These are phyloP conservation scores for Sporothrix pseudoabietina DNA, from an alignment of 2,329 filamentous ascomycete genomes.

Conservation along the genomic window DNA sequence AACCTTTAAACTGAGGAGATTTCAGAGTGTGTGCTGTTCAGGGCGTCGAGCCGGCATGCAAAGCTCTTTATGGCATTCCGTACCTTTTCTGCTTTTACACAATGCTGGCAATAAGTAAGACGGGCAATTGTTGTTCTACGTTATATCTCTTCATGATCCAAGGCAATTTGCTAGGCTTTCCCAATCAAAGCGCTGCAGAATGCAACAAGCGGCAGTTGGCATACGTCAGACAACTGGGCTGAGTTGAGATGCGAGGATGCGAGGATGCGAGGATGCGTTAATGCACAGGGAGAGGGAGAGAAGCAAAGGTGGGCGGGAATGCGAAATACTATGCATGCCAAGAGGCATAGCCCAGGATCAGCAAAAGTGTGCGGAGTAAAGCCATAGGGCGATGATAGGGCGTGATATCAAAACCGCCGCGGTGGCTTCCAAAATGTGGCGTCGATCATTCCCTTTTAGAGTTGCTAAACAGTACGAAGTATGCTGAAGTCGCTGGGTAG, in stretches of 20 bases:
- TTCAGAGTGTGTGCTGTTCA: background rate
- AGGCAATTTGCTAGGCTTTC: background rate
- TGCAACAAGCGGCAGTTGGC: background rate
- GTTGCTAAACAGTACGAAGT: no score
- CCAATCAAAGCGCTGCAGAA: background rate
- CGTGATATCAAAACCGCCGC: background rate
- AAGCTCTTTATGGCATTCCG: background rate
- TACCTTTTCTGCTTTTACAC: background rate
- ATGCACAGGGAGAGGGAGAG: background rate
- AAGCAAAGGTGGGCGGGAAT: background rate
- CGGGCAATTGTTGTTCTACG: background rate
- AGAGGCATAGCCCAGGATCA: background rate
- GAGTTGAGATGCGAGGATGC: background rate
- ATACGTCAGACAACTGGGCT: background rate
- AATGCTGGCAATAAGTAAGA: background rate
- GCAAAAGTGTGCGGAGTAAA: background rate
- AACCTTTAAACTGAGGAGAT: background rate
- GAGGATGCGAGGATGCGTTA: background rate
- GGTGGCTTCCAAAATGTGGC: background rate
- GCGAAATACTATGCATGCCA: slow-evolving; percentile 17
- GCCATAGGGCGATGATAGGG: background rate
- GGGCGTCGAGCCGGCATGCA: background rate
- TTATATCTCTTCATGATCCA: background rate
- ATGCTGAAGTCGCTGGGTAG: background rate
- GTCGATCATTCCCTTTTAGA: background rate